A percentile compares a stretch with the other conserved stretches of the same genome.
Conservation (phyloP, 208 protist species). For the Wallacemonas sp. region DNA sequence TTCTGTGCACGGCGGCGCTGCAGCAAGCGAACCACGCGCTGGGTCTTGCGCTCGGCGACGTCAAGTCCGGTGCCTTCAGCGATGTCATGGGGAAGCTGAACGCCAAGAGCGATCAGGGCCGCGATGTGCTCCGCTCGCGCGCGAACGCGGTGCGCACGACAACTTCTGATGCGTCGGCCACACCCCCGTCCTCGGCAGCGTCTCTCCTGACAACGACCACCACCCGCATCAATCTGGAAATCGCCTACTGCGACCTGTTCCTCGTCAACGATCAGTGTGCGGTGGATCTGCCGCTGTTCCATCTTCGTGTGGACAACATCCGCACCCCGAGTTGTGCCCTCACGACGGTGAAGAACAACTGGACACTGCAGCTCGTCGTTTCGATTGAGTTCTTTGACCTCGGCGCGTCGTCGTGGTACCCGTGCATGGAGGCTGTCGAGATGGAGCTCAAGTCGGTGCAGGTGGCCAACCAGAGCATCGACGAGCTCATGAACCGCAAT, state of each 20-base stretch:
- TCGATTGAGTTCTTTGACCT: conserved; percentile 48
- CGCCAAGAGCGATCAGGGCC: conserved; percentile 4
- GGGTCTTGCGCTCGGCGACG: conserved; percentile 24
- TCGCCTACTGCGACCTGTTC: conserved; percentile 20
- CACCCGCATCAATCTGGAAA: not conserved
- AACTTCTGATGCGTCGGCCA: not conserved
- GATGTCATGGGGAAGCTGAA: conserved; percentile 17
- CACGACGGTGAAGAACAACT: conserved; percentile 12
- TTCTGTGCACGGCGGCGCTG: conserved; percentile 33
- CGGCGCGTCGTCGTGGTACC: conserved; percentile 33
- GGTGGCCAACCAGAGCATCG: conserved; percentile 23
- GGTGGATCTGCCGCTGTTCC: conserved; percentile 41
- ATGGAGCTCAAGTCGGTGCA: conserved; percentile 16
- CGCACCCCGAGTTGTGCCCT: conserved; percentile 23
- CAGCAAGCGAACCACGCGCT: conserved; percentile 38
- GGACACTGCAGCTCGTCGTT: conserved; percentile 26
- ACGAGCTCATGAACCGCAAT: conserved; percentile 32
- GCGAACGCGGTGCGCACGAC: conserved; percentile 2
- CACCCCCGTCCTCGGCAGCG: no score
- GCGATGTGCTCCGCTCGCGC: conserved; percentile 3
- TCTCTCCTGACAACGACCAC: conserved; percentile 2
- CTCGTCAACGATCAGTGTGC: conserved; percentile 47
- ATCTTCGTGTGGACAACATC: conserved; percentile 32
- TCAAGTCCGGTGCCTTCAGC: conserved; percentile 37
- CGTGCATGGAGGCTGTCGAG: conserved; percentile 34